Evolutionary conservation across 495 filamentous ascomycete genomes (phyloP).

Genomic region (Penicillium diatomitis): DNA sequence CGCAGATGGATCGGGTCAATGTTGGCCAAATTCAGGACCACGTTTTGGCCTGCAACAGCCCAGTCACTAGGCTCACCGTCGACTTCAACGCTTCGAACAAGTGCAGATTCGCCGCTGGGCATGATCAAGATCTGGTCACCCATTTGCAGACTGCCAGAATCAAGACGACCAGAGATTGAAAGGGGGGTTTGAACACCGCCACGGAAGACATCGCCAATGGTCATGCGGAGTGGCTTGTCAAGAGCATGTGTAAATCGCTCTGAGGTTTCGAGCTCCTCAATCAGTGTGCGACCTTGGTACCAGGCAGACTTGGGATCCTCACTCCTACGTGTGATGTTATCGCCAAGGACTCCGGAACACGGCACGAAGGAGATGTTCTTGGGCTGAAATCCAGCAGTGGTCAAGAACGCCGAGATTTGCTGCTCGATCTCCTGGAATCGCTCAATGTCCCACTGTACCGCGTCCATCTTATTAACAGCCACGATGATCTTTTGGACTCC

Average conservation of each 20-base stretch:
- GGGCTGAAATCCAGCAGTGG: slow-evolving; percentile 64
- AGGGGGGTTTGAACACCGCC: slow-evolving; percentile 64
- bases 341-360: slow-evolving; percentile 78
- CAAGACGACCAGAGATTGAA: slow-evolving; percentile 77
- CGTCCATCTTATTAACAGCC: slow-evolving; percentile 92
- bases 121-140: slow-evolving; percentile 73
- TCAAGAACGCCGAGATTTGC: slow-evolving; percentile 75
- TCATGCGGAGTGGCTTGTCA: slow-evolving; percentile 74
- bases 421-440: slow-evolving; percentile 79
- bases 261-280: slow-evolving; percentile 75
- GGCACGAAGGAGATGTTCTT: slow-evolving; percentile 82
- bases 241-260: slow-evolving; percentile 62
- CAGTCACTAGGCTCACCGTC: slow-evolving; percentile 67
- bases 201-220: slow-evolving; percentile 74
- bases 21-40: slow-evolving; percentile 71
- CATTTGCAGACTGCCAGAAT: slow-evolving; percentile 71
- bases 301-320: slow-evolving; percentile 52
- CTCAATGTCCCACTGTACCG: slow-evolving; percentile 65
- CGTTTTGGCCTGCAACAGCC: slow-evolving; percentile 94
- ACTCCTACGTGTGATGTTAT: slow-evolving; percentile 64
- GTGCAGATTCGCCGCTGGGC: slow-evolving; percentile 70
- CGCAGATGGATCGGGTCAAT: slow-evolving; percentile 77
- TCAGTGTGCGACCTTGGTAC: slow-evolving; percentile 71
- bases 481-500: slow-evolving; percentile 81
- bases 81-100: slow-evolving; percentile 67